Conservation (phyloP, 1,284 basidiomycete genomes). For the Moniliophthora roreri region DNA sequence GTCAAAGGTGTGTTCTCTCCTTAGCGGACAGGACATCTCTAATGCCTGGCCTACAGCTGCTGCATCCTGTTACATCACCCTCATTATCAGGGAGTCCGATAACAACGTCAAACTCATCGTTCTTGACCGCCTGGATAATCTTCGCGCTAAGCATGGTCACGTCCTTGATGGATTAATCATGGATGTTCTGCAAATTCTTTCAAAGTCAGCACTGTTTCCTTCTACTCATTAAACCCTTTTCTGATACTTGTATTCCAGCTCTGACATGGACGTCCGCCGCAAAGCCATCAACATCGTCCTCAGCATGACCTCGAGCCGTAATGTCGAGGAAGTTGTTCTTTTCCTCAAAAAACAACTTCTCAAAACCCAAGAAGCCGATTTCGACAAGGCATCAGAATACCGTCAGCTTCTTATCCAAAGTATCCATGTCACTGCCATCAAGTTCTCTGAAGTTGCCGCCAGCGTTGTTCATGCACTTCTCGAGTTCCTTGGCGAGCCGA, state of each 20-base stretch:
- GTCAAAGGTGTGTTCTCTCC: constrained; percentile 77
- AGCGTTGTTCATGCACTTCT: constrained; percentile 97
- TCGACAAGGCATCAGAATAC: constrained; percentile 92
- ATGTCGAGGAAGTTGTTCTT: constrained; percentile 96
- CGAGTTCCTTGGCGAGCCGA: constrained; percentile 97
- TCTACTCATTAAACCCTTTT: not conserved
- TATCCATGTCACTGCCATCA: constrained; percentile 96
- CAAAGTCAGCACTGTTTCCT: constrained; percentile 47
- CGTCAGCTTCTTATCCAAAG: constrained; percentile 96
- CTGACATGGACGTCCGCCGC: constrained; percentile 95
- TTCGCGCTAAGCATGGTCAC: constrained; percentile 88
- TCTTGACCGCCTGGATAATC: constrained; percentile 85
- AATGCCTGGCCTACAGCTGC: constrained; percentile 59
- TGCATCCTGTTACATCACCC: constrained; percentile 86
- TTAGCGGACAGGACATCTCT: not conserved
- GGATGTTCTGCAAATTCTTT: constrained; percentile 92
- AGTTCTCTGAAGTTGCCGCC: constrained; percentile 97
- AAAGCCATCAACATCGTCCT: constrained; percentile 92
- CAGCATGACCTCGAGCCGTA: constrained; percentile 92
- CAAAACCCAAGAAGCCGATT: constrained; percentile 84
- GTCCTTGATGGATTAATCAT: constrained; percentile 92
- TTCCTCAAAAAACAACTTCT: constrained; percentile 99
- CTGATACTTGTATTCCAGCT: constrained; percentile 48
- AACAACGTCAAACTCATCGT: constrained; percentile 99
- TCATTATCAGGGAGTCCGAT: constrained; percentile 94